phyloP scores from a whole-genome alignment of 495 filamentous ascomycete genomes.

The Podospora anserina region DNA sequence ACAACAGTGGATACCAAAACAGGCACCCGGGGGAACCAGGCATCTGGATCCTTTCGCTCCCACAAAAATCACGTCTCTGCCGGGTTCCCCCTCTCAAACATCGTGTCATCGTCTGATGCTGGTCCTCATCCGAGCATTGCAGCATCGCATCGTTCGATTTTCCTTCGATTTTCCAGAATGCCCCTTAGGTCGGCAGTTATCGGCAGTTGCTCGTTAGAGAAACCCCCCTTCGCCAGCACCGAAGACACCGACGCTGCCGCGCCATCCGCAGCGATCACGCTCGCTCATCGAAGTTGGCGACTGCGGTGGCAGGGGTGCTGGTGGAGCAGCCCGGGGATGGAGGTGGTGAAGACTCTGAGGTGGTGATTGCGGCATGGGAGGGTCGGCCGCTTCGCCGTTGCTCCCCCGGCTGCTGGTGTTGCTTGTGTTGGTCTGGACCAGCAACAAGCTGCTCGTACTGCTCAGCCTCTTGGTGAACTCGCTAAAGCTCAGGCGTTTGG shows the following conservation, averaged over 20 bases:
- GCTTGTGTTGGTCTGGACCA: constrained; percentile 52
- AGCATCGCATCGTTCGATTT: background rate
- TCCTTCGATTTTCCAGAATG: background rate
- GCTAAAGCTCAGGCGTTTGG: constrained; percentile 50
- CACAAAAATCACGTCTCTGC: background rate
- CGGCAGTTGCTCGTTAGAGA: constrained; percentile 22
- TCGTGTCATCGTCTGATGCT: background rate
- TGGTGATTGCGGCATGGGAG: constrained; percentile 23
- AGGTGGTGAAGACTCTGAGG: constrained; percentile 26
- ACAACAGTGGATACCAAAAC: background rate
- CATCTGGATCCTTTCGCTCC: background rate
- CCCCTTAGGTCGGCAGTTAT: background rate
- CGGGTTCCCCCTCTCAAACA: background rate
- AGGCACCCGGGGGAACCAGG: background rate
- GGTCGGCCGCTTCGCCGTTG: constrained; percentile 37
- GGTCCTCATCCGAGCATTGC: background rate
- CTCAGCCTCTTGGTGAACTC: constrained; percentile 55
- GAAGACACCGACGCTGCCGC: constrained; percentile 55
- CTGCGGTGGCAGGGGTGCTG: constrained; percentile 11
- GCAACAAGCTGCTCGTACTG: constrained; percentile 50
- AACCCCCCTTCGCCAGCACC: constrained; percentile 43
- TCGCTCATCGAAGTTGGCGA: constrained; percentile 19
- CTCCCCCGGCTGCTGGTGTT: constrained; percentile 47
- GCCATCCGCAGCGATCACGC: constrained; percentile 39
- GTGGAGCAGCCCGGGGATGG: constrained; percentile 24